These are phyloP conservation scores for Xylariaceae sp. DNA, from an alignment of 2,329 filamentous ascomycete genomes.

Conservation along the genomic window DNA sequence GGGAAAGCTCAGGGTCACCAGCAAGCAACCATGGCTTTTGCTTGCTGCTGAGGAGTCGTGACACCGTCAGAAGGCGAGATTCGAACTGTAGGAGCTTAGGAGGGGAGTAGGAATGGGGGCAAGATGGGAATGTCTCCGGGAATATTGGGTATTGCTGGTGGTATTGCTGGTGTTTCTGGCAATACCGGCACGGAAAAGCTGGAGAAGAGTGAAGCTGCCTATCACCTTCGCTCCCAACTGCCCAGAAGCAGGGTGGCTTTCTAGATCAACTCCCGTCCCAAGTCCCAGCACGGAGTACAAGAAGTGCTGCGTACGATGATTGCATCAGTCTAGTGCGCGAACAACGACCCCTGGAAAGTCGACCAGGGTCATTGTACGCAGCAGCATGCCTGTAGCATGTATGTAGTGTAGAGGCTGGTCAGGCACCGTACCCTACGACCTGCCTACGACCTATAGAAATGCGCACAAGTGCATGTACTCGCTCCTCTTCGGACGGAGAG, in stretches of 20 bases:
- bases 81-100: neutral
- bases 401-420: neutral
- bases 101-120: neutral
- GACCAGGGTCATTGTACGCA: neutral
- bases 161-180: neutral
- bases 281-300: too few relatives aligned
- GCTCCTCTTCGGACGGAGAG: conserved; percentile 2
- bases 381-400: neutral
- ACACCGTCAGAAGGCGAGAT: conserved; percentile 1
- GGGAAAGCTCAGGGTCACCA: conserved; percentile 2
- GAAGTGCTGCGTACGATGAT: too few relatives aligned
- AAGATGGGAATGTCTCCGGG: neutral
- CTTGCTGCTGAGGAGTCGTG: conserved; percentile 2
- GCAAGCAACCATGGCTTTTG: neutral
- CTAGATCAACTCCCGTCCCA: conserved; percentile 1
- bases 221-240: neutral
- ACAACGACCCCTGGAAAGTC: conserved; percentile 11
- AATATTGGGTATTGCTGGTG: neutral
- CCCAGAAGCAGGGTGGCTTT: neutral
- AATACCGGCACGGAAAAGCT: neutral
- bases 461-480: neutral
- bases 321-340: neutral
- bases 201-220: neutral
- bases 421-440: neutral
- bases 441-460: neutral